Evolutionary conservation across 805 yeast species (phyloP).

Genomic region (Yarrowia alimentaria): DNA sequence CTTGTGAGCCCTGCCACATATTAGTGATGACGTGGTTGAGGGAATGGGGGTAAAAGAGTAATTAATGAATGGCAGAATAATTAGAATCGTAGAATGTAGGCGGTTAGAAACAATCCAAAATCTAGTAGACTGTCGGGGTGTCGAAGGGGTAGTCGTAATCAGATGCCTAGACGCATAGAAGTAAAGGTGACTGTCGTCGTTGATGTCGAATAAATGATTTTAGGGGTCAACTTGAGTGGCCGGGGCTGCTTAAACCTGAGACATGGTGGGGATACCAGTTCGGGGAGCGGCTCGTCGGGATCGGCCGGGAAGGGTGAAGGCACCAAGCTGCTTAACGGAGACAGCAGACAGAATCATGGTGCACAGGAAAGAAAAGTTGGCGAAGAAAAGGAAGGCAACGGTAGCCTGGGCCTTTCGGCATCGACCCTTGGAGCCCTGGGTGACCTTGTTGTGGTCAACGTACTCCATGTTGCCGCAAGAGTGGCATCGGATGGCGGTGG

Average conservation of each 20-base stretch:
- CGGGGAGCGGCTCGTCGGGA: constrained; percentile 53
- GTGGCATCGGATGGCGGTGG: constrained; percentile 83
- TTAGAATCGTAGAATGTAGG: constrained; percentile 19
- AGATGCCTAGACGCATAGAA: too few species aligned
- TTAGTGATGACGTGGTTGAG: neutral
- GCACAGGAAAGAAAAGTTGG: constrained; percentile 71
- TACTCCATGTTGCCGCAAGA: constrained; percentile 72
- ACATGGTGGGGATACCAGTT: constrained; percentile 86
- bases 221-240: neutral
- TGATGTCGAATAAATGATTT: too few species aligned
- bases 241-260: constrained; percentile 62
- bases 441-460: constrained; percentile 61
- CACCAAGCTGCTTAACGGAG: constrained; percentile 56
- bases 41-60: neutral
- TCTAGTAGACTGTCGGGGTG: constrained; percentile 15
- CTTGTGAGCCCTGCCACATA: neutral
- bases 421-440: constrained; percentile 76
- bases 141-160: constrained; percentile 20
- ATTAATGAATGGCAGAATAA: constrained; percentile 19
- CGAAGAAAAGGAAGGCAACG: constrained; percentile 78
- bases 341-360: constrained; percentile 53
- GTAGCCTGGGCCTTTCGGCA: constrained; percentile 95
- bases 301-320: constrained; percentile 52
- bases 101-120: constrained; percentile 8
- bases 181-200: too few species aligned